Conservation (phyloP, 805 yeast genomes). For the Wickerhamiella kazuoi region DNA sequence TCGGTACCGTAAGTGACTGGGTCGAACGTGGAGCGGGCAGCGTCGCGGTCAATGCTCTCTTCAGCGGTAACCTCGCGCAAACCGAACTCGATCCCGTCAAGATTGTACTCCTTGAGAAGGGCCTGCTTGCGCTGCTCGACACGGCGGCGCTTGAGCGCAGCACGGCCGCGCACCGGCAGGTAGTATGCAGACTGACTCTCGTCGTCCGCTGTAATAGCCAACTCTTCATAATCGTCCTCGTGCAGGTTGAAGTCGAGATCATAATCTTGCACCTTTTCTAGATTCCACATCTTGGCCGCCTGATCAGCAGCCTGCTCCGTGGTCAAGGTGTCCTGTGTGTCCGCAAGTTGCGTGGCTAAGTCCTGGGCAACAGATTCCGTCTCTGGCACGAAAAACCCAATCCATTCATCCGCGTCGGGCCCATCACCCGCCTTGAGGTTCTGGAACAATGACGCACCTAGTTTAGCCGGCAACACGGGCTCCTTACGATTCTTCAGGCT, state of each 20-base stretch:
- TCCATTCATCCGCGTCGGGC: slow-evolving; percentile 61
- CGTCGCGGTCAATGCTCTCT: slow-evolving; percentile 54
- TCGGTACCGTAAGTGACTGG: slow-evolving; percentile 43
- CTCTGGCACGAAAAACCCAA: slow-evolving; percentile 44
- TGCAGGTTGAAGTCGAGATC: slow-evolving; percentile 44
- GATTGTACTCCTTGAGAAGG: slow-evolving; percentile 36
- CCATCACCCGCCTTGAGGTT: slow-evolving; percentile 52
- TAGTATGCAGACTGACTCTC: slow-evolving; percentile 46
- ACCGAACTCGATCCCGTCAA: slow-evolving; percentile 42
- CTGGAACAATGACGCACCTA: slow-evolving; percentile 40
- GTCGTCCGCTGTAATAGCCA: slow-evolving; percentile 43
- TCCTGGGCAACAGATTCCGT: slow-evolving; percentile 25
- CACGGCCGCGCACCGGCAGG: slow-evolving; percentile 58
- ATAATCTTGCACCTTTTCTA: slow-evolving; percentile 56
- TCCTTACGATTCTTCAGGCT: slow-evolving; percentile 18
- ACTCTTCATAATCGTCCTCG: slow-evolving; percentile 36
- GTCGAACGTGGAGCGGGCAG: slow-evolving; percentile 48
- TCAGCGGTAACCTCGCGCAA: slow-evolving; percentile 57
- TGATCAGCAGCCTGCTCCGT: slow-evolving; percentile 4
- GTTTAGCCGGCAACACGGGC: slow-evolving; percentile 13
- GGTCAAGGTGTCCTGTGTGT: slow-evolving; percentile 24
- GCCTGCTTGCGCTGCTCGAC: slow-evolving; percentile 36
- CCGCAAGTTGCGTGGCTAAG: slow-evolving; percentile 28
- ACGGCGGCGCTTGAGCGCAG: slow-evolving; percentile 74
- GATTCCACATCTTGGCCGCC: slow-evolving; percentile 28